Conservation (phyloP, 768 basidiomycete species). For the Leccinum longicurvipes region DNA sequence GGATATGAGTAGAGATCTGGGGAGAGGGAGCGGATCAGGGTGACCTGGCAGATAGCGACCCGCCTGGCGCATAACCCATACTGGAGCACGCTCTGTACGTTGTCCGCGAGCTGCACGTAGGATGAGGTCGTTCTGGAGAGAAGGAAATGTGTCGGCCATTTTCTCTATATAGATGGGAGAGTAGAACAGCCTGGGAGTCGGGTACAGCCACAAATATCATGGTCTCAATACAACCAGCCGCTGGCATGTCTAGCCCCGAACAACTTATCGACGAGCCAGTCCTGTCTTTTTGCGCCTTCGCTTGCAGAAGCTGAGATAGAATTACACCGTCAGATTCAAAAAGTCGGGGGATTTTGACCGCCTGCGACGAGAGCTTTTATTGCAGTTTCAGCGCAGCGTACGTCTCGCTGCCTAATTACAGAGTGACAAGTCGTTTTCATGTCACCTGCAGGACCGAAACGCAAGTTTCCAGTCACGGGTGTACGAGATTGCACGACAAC, state of each 20-base stretch:
- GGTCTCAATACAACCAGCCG: no score
- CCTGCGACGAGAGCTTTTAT: conserved; percentile 59
- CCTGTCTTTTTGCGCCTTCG: not conserved
- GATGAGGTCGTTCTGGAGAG: conserved; percentile 82
- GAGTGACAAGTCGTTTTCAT: not conserved
- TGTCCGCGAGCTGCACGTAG: conserved; percentile 90
- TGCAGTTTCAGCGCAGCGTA: conserved; percentile 61
- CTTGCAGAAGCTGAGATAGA: conserved; percentile 1
- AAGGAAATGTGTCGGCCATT: conserved; percentile 55
- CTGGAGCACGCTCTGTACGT: conserved; percentile 87
- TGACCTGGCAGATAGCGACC: conserved; percentile 92
- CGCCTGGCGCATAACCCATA: conserved; percentile 98
- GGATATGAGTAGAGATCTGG: not conserved
- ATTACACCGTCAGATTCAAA: conserved; percentile 61
- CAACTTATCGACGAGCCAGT: conserved; percentile 65
- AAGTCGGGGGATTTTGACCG: conserved; percentile 78
- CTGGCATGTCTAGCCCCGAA: conserved; percentile 55
- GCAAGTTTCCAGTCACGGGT: conserved; percentile 54
- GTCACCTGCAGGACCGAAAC: conserved; percentile 42
- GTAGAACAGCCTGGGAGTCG: not conserved
- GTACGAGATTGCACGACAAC: conserved; percentile 58
- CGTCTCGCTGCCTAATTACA: conserved; percentile 16
- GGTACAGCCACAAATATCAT: conserved; percentile 24
- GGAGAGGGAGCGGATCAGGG: conserved; percentile 12
- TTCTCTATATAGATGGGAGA: not conserved